Evolutionary conservation across 2,329 filamentous ascomycete genomes (phyloP), one percentile per base, ranked within the genome.

Genomic region (Zymoseptoria pseudotritici): DNA sequence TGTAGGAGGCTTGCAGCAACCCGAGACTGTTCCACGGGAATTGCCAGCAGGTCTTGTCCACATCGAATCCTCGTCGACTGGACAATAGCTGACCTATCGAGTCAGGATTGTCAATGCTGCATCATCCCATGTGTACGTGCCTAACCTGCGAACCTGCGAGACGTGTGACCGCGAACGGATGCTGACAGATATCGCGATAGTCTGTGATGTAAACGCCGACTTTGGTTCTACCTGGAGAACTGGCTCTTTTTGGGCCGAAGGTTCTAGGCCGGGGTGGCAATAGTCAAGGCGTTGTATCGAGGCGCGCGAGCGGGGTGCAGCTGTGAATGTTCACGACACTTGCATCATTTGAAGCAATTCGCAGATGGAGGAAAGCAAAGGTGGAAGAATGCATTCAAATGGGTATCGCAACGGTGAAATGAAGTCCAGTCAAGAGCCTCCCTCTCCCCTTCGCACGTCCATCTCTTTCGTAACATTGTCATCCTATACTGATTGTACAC

Each of bases 71-170:
- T n/a, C n/a, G n/a, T n/a, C 21, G 21, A 22, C 21, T 22, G 21
- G 21, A 22, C 21, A 22, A 22, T 22, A 22, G 21, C 21, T 22
- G 21, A 22, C 21, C 21, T 22, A 22, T 22, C 21, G 21, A 22
- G 21, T 4, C 21, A 22, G 21, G 61, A 62, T 57, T 62, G 59
- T 53, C 60, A 64, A 46, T 70, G 61, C 53, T 63, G 59, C 42
- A 61, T 65, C 36, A 57, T 65, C 26, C 63, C 63, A n/a, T 65
- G 63, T 50, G 63, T 65, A 53, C 53, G 63, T 65, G 22, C 3
- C 29, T 1, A 5, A 4, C 6, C 6, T n/a, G 11, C 36, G 36
- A 6, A 0, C 13, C 7, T n/a, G 36, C 36, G 36, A n/a, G 6
- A 4, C 13, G 13, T 46, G 17, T 46, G 36, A 46, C 31, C 42